A percentile compares a stretch with the other conserved stretches of the same genome.
Conservation (phyloP, 768 basidiomycete species). For the Hypsizygus marmoreus region DNA sequence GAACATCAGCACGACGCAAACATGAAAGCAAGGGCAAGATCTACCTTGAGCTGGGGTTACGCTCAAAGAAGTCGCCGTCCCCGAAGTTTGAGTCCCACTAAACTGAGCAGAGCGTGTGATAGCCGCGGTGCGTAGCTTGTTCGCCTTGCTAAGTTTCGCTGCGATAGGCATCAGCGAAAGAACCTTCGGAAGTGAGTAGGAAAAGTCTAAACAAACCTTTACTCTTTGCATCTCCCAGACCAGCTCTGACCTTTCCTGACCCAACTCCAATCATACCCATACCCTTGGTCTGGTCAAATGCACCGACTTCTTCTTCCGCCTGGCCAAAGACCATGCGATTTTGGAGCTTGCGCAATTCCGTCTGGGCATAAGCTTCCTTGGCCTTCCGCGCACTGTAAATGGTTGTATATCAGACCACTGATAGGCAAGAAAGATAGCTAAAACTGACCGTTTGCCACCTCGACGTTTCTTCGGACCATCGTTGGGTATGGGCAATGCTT, state of each 20-base stretch:
- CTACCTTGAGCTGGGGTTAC: constrained; percentile 95
- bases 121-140: constrained; percentile 86
- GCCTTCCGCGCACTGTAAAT: constrained; percentile 83
- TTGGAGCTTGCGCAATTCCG: constrained; percentile 94
- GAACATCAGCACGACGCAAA: constrained; percentile 16
- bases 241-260: constrained; percentile 88
- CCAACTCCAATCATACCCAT: constrained; percentile 93
- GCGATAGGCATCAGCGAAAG: constrained; percentile 4
- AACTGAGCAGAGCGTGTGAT: constrained; percentile 75
- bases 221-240: constrained; percentile 85
- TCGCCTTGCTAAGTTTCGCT: constrained; percentile 97
- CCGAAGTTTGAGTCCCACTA: constrained; percentile 56
- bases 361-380: constrained; percentile 98
- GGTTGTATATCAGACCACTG: background rate
- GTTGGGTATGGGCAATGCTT: constrained; percentile 91
- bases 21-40: constrained; percentile 15
- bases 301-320: constrained; percentile 93
- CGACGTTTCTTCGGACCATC: constrained; percentile 95
- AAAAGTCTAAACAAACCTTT: constrained; percentile 59
- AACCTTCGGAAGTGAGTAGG: constrained; percentile 5
- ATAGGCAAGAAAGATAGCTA: constrained; percentile 1
- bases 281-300: constrained; percentile 97
- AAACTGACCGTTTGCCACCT: constrained; percentile 85
- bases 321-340: constrained; percentile 97
- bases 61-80: constrained; percentile 87